Evolutionary conservation across 1,284 basidiomycete genomes (phyloP).

Genomic region (Marasmius oreades): DNA sequence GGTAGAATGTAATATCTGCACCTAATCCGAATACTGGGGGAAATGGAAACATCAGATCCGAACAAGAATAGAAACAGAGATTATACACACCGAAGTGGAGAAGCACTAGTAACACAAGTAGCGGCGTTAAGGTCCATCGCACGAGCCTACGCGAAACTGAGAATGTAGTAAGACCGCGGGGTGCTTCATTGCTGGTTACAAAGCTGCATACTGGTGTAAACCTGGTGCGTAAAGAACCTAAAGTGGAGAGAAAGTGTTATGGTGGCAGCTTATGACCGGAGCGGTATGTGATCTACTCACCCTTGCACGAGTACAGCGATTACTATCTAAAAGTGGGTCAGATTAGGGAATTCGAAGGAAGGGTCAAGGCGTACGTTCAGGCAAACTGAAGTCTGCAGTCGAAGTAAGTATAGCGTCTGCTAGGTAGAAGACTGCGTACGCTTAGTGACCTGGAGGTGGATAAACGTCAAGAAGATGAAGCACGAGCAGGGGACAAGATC

Average conservation of each 20-base stretch:
- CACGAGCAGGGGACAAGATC: not conserved
- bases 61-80: not conserved
- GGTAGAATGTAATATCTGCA: conserved; percentile 16
- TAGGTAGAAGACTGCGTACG: conserved; percentile 20
- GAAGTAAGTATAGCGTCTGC: not conserved
- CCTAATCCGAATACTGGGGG: conserved; percentile 12
- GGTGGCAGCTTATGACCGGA: not conserved
- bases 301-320: conserved; percentile 35
- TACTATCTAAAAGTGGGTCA: conserved; percentile 19
- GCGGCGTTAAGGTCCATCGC: conserved; percentile 27
- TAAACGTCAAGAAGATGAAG: not conserved
- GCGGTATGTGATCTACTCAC: conserved; percentile 19
- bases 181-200: too few relatives aligned
- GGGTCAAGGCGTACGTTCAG: conserved; percentile 18
- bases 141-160: conserved; percentile 26
- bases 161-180: too few relatives aligned
- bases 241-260: not conserved
- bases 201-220: conserved; percentile 26
- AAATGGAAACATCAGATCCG: not conserved
- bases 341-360: not conserved
- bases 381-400: conserved; percentile 15
- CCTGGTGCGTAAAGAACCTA: conserved; percentile 36
- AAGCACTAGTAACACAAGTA: conserved; percentile 29
- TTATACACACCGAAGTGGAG: conserved; percentile 29
- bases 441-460: conserved; percentile 28